These are phyloP conservation scores for Aspergillus neotritici DNA, from an alignment of 2,329 filamentous ascomycete species.

Conservation along the genomic window DNA sequence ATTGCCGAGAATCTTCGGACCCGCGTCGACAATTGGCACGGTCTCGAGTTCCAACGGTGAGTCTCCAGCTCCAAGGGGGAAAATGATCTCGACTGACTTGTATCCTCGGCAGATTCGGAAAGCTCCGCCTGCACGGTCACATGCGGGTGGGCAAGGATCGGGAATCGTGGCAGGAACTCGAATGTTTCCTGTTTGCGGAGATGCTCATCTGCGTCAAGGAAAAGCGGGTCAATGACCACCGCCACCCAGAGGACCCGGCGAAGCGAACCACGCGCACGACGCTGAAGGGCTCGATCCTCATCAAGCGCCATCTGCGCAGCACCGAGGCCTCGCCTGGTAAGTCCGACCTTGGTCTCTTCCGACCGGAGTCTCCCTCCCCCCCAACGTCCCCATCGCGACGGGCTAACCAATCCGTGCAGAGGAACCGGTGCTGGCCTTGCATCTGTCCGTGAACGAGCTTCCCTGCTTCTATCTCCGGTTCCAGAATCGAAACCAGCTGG, in stretches of 20 bases:
- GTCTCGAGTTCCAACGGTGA: constrained; percentile 78
- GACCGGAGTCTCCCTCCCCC: no score
- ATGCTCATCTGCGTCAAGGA: constrained; percentile 99
- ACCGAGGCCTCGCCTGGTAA: constrained; percentile 60
- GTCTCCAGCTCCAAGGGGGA: constrained; percentile 12
- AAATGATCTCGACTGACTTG: constrained; percentile 3
- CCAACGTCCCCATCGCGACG: not conserved
- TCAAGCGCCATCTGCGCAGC: constrained; percentile 94
- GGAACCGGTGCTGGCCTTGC: constrained; percentile 80
- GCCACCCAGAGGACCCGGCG: constrained; percentile 57
- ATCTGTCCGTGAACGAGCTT: constrained; percentile 82
- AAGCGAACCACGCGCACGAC: constrained; percentile 72
- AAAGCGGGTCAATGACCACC: constrained; percentile 61
- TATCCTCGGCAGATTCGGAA: constrained; percentile 71
- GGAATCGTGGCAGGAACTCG: constrained; percentile 92
- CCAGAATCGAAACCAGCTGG: constrained; percentile 69
- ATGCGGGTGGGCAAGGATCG: constrained; percentile 94
- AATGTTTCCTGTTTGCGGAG: constrained; percentile 94
- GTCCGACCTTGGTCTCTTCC: constrained; percentile 1
- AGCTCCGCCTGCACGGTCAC: constrained; percentile 80
- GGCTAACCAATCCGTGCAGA: constrained; percentile 42
- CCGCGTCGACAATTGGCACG: constrained; percentile 98
- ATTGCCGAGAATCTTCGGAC: constrained; percentile 77
- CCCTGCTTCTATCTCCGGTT: constrained; percentile 93
- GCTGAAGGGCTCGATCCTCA: constrained; percentile 93